phyloP scores from a whole-genome alignment of 148 eudicot species.

The Nepenthes mirabilis region DNA sequence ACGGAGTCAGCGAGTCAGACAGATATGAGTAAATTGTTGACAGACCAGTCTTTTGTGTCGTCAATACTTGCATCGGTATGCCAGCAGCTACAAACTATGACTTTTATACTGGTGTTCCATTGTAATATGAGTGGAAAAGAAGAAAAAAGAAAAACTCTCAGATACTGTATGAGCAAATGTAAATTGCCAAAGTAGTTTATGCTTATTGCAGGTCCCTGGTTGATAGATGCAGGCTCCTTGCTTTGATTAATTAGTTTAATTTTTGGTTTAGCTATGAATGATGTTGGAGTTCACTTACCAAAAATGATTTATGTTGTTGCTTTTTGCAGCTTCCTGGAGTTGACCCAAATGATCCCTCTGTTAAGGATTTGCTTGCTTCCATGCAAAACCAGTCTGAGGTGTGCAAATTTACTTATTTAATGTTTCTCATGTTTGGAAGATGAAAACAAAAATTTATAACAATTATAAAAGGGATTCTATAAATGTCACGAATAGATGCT shows the following conservation, averaged over 20 bases:
- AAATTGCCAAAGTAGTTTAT: too few species aligned
- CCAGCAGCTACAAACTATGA: not conserved
- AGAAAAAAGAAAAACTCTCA: not conserved
- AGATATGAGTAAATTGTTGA: slow-evolving; percentile 69
- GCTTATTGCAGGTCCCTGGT: too few species aligned
- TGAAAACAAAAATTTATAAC: not conserved
- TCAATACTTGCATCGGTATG: slow-evolving; percentile 78
- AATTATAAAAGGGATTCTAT: not conserved
- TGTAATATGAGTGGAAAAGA: not conserved
- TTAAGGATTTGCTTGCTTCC: slow-evolving; percentile 76
- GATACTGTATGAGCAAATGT: not conserved
- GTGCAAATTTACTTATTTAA: slow-evolving; percentile 8
- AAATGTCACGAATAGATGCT: not conserved
- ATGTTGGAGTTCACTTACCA: not conserved
- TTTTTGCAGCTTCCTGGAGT: slow-evolving; percentile 86
- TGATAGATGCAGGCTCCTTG: not conserved
- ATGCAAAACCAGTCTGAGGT: slow-evolving; percentile 90
- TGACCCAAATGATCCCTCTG: slow-evolving; percentile 90
- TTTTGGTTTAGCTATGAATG: not conserved
- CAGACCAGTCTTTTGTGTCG: slow-evolving; percentile 75
- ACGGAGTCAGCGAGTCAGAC: slow-evolving; percentile 49
- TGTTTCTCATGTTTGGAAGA: not conserved
- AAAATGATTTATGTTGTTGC: not conserved
- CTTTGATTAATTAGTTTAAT: not conserved
- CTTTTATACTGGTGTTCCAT: not conserved